Evolutionary conservation across 306 rosid genomes (phyloP), one percentile per base, ranked within the genome.

Genomic region (Pyrus bretschneideri): DNA sequence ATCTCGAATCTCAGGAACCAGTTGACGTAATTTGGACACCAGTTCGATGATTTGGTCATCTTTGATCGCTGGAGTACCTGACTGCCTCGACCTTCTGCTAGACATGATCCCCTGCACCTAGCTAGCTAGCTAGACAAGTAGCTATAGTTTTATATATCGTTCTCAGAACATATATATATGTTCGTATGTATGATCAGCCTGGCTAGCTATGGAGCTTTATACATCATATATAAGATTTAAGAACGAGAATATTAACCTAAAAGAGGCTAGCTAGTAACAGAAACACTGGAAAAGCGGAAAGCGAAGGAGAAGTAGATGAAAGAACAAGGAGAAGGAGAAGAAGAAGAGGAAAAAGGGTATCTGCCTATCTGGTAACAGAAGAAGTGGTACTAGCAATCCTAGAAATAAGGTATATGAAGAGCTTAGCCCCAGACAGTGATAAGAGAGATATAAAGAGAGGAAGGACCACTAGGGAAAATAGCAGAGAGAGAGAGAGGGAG

Each of bases 31-130:
- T 89, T 92, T 92, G 63, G 99, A 86, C 76, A 95, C 89, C 67
- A 95, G 97, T 13, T 95, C 93, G 55, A 95, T 91, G 89, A 95
- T 95, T 89, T 95, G 99, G 83, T 95, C 97, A 86, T 95, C 99
- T 3, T 85, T 84, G 85, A 95, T 95, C 61, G 96, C 80, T 30
- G 96, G 79, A 70, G 90, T 68, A 3, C 90, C 76, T 29, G 93
- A 86, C 60, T 88, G 96, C 90, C 97, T 90, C 6, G 99, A 95
- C 85, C 98, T 92, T 89, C 99, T 66, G 89, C 89, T 87, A 74
- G 99, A 95, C 98, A 95, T 93, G 23, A 14, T 55, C 51, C 38
- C 42, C 42, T 6, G 9, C 42, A 38, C 42, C 55, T 25, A 58
- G n/a, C n/a, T 35, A 72, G 42, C 31, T 55, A 33, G 21, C 11